A percentile compares a stretch with the other conserved stretches of the same genome.
These are phyloP conservation scores for Neurospora sp. DNA, from an alignment of 2,329 filamentous ascomycete genomes.

Conservation along the genomic window DNA sequence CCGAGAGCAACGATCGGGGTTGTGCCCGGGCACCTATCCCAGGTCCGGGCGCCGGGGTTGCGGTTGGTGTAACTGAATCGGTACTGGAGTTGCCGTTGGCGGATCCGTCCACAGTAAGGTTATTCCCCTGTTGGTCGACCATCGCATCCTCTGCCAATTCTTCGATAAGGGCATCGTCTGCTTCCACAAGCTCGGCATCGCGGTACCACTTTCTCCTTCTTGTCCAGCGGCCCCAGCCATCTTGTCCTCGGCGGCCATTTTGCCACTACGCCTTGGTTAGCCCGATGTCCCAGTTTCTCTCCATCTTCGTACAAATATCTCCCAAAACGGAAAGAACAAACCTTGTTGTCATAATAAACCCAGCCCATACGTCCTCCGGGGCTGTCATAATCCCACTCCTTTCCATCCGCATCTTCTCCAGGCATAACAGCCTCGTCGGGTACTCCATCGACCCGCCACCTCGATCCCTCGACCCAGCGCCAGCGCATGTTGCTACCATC, in stretches of 20 bases:
- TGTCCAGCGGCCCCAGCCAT: constrained; percentile 93
- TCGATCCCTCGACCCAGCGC: constrained; percentile 74
- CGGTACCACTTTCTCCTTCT: constrained; percentile 91
- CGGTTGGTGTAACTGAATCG: constrained; percentile 1
- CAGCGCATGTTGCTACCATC: constrained; percentile 47
- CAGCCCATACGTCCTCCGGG: constrained; percentile 65
- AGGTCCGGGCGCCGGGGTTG: constrained; percentile 11
- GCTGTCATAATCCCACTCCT: constrained; percentile 42
- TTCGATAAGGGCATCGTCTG: constrained; percentile 27
- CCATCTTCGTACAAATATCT: background rate
- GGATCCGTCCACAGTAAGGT: constrained; percentile 25
- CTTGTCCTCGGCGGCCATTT: constrained; percentile 69
- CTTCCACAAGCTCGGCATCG: constrained; percentile 87
- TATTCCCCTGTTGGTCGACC: background rate
- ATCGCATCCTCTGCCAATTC: constrained; percentile 14
- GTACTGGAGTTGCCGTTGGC: constrained; percentile 27
- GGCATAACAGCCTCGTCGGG: constrained; percentile 35
- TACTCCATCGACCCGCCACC: constrained; percentile 79
- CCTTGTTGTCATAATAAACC: constrained; percentile 98
- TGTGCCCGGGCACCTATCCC: constrained; percentile 6
- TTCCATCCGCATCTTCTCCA: constrained; percentile 23
- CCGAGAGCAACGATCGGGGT: background rate
- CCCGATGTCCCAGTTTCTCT: background rate
- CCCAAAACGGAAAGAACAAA: constrained; percentile 24
- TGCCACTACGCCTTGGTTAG: constrained; percentile 56